Evolutionary conservation across 441 rosid species (phyloP).

Genomic region (Pelargonium australe): DNA sequence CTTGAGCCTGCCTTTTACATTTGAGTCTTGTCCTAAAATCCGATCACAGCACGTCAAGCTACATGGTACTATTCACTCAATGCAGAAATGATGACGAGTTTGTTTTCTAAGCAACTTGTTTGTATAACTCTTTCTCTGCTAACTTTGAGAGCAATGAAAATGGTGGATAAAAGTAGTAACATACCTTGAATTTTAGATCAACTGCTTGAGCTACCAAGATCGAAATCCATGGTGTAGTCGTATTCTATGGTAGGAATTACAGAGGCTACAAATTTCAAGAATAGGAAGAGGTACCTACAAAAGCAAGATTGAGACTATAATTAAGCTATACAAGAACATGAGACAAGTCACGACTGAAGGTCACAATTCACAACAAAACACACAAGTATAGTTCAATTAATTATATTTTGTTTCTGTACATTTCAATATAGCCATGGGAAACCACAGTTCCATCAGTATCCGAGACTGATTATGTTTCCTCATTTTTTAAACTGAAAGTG

Average conservation of each 20-base stretch:
- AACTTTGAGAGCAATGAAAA: constrained; percentile 5
- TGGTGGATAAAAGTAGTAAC: not conserved
- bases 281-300: constrained; percentile 78
- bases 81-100: not conserved
- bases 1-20: no score
- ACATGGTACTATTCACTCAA: no score
- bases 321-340: not conserved
- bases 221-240: constrained; percentile 92
- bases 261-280: constrained; percentile 89
- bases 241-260: constrained; percentile 92
- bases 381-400: not conserved
- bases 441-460: not conserved
- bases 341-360: not conserved
- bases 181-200: constrained; percentile 37
- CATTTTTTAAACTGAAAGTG: not conserved
- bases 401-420: not conserved
- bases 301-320: not conserved
- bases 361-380: not conserved
- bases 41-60: no score
- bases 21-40: no score
- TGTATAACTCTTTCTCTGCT: not conserved
- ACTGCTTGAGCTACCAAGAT: constrained; percentile 80
- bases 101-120: not conserved
- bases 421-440: not conserved
- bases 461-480: not conserved